A percentile compares a stretch with the other conserved stretches of the same genome.
These are phyloP conservation scores for Phialocephala sp. DNA, from an alignment of 2,329 filamentous ascomycete species.

Conservation along the genomic window DNA sequence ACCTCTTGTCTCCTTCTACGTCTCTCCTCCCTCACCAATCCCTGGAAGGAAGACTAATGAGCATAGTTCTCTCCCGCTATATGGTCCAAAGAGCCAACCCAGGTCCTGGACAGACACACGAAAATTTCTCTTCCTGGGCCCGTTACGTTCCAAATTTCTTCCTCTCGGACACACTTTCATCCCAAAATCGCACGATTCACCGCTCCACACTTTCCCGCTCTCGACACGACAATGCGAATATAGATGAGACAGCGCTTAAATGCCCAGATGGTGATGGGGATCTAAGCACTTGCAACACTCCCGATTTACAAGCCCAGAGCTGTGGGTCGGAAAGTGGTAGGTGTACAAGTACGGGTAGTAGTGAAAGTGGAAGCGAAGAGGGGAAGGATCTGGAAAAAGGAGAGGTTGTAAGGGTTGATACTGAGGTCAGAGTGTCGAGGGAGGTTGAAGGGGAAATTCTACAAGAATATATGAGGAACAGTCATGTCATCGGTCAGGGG, in stretches of 20 bases:
- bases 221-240: not conserved
- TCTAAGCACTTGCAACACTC: not conserved
- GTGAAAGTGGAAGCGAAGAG: not conserved
- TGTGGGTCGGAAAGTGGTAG: not conserved
- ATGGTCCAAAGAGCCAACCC: conserved; percentile 20
- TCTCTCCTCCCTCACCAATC: not conserved
- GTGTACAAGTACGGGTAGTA: not conserved
- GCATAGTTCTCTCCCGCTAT: conserved; percentile 25
- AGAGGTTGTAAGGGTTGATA: not conserved
- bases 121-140: conserved; percentile 35
- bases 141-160: conserved; percentile 33
- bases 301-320: not conserved
- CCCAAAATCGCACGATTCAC: not conserved
- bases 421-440: not conserved
- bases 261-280: not conserved
- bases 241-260: not conserved
- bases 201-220: not conserved
- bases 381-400: not conserved
- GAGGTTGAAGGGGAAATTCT: not conserved
- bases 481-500: not conserved
- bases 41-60: not conserved
- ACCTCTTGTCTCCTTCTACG: not conserved
- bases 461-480: not conserved
- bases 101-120: conserved; percentile 18
- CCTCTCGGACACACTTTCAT: not conserved